Conservation (phyloP, 768 basidiomycete species). For the Lactarius quietus region DNA sequence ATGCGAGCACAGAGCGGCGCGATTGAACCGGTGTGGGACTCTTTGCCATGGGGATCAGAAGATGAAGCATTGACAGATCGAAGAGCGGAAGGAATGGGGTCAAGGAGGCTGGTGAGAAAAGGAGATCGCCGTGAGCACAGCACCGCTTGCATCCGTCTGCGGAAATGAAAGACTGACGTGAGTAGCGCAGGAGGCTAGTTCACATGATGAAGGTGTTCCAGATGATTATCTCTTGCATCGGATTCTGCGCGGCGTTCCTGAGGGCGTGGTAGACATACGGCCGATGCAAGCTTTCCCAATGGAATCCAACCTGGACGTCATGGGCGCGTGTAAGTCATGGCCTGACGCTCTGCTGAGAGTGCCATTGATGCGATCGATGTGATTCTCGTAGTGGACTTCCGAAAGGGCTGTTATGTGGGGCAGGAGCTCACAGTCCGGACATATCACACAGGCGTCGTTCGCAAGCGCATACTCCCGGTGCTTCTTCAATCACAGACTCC, state of each 20-base stretch:
- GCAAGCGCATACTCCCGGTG: constrained; percentile 90
- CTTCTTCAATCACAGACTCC: constrained; percentile 39
- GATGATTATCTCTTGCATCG: constrained; percentile 76
- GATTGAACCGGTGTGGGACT: constrained; percentile 71
- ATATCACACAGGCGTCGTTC: constrained; percentile 87
- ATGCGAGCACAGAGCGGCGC: constrained; percentile 64
- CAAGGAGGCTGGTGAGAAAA: constrained; percentile 62
- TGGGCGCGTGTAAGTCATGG: constrained; percentile 76
- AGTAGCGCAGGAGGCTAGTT: constrained; percentile 50
- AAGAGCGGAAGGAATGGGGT: constrained; percentile 76
- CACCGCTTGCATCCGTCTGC: constrained; percentile 7
- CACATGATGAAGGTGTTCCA: constrained; percentile 49
- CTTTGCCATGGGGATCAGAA: constrained; percentile 60
- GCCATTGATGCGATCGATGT: constrained; percentile 18
- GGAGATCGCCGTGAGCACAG: constrained; percentile 68
- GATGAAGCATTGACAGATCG: constrained; percentile 55
- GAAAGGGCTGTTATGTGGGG: constrained; percentile 97
- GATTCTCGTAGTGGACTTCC: constrained; percentile 72
- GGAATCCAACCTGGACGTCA: constrained; percentile 91
- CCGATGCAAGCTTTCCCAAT: constrained; percentile 84
- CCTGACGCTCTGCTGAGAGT: background rate
- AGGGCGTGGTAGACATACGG: constrained; percentile 73
- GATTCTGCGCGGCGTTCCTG: constrained; percentile 80
- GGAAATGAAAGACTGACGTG: constrained; percentile 14
- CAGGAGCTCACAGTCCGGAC: constrained; percentile 97